Base-by-base conservation (phyloP, 2,329 filamentous ascomycete genomes). In the Pestalotiopsis sp. region DNA sequence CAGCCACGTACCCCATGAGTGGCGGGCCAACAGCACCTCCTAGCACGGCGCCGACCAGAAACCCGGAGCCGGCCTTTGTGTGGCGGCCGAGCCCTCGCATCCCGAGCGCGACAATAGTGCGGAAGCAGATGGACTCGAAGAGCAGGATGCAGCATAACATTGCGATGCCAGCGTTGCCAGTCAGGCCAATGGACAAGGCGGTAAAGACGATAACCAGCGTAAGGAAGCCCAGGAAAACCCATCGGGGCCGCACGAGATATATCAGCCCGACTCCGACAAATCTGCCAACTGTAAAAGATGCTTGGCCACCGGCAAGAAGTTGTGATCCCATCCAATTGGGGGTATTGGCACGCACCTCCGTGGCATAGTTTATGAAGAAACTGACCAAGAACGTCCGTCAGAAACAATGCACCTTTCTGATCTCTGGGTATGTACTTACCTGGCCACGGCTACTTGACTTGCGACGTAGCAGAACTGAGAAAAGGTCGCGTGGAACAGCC, bases 391-490 rank as follows among this genome's bases (percentile, higher is more conserved):
- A 38, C 66, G 58, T 4, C 73, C 73, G 7, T 76, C 25, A 25
- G 25, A 25, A 25, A n/a, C n/a, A n/a, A n/a, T n/a, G n/a, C n/a
- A n/a, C n/a, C n/a, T n/a, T n/a, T n/a, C n/a, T n/a, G n/a, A n/a
- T n/a, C n/a, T n/a, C n/a, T n/a, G n/a, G n/a, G n/a, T n/a, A n/a
- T n/a, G n/a, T n/a, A 41, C 40, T 41, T 7, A 45, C 41, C 41
- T 73, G 3, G 84, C 84, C 36, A 87, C 82, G 1, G 83, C 86
- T 4, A 87, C 83, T 75, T 90, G 88, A 0, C 88, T 85, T 6
- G 89, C 89, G 0, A 87, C 87, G 73, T 91, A 91, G 77, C 87
- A 90, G 79, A 90, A 91, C 73, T 91, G 89, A 0, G 87, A 84
- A 72, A 84, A 86, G 0, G 89, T 84, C 36, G 87, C 89, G 66